Base-by-base conservation (phyloP, 176 grass and related monocot genomes). In the Eleusine coracana region DNA sequence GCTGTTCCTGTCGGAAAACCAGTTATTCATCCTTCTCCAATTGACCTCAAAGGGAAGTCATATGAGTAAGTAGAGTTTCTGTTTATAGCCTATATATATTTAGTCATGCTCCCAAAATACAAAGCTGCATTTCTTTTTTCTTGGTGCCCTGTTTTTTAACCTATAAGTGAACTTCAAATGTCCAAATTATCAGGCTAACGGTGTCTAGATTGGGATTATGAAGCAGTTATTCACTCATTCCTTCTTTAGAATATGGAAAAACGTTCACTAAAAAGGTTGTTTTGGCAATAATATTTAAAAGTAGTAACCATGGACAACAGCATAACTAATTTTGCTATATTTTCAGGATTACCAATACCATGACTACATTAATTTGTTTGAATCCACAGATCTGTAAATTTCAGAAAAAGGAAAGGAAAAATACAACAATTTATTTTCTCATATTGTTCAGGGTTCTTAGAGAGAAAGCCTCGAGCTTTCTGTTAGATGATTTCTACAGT, bases 21-120 rank as follows among this genome's bases (percentile, higher is more conserved):
- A 68, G 67, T 59, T 4, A 94, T 94, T 60, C 92, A 94, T 85
- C 84, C 89, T 75, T 86, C 83, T 55, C 77, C 89, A 17, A 88
- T 94, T 20, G 92, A 94, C 63, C 60, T 94, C 41, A 86, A 94
- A 89, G 87, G 81, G 16, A 62, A 56, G 6, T 23, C 77, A 66
- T 85, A 91, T 39, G 71, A 54, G 81, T 91, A 82, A 76, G 81
- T 74, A 2, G 46, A 51, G 14, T 13, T 28, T 75, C 29, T 9
- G 27, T 6, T 60, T 60, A 15, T 23, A 73, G 16, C 9, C 36
- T 49, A 49, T 14, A 49, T 9, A 34, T 51, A 12, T 20, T n/a
- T 18, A 40, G 45, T 50, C 20, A 52, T 15, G 17, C 4, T 75
- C 55, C 55, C n/a, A 48, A 41, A 77, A 29, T 59, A 8, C 17